These are phyloP conservation scores for Entophlyctis luteolus DNA, from an alignment of 192 early-diverging fungal species.

Conservation along the genomic window DNA sequence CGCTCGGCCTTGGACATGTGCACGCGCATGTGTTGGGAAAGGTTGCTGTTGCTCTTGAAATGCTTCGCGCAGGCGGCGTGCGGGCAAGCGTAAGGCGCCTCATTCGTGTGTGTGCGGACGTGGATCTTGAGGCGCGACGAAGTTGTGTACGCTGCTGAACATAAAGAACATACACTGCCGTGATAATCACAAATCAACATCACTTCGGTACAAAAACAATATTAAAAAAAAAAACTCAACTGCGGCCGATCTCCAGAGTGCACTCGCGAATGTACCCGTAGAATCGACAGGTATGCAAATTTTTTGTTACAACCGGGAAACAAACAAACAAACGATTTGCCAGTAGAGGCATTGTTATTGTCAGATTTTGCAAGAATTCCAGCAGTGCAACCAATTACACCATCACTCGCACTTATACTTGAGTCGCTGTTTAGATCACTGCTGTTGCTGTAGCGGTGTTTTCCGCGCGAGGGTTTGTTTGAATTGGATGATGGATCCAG, in stretches of 20 bases:
- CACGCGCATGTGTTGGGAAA: slow-evolving; percentile 19
- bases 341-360: background rate
- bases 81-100: slow-evolving; percentile 23
- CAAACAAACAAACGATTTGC: slow-evolving; percentile 8
- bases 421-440: too few relatives aligned
- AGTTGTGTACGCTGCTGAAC: slow-evolving; percentile 1
- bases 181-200: too few relatives aligned
- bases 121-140: slow-evolving; percentile 36
- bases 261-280: slow-evolving; percentile 61
- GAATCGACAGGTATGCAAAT: slow-evolving; percentile 34
- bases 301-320: slow-evolving; percentile 22
- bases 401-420: too few relatives aligned
- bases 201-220: too few relatives aligned
- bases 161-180: background rate
- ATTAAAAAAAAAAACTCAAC: too few relatives aligned
- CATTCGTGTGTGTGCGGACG: slow-evolving; percentile 20
- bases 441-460: background rate
- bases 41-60: slow-evolving; percentile 28
- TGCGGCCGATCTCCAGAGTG: slow-evolving; percentile 51
- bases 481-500: background rate
- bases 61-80: slow-evolving; percentile 19
- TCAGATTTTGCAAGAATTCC: background rate
- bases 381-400: background rate
- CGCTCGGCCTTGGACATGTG: slow-evolving; percentile 38
- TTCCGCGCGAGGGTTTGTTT: background rate